These are phyloP conservation scores for Veloporphyrellus conicus DNA, from an alignment of 1,284 basidiomycete species.

Conservation along the genomic window DNA sequence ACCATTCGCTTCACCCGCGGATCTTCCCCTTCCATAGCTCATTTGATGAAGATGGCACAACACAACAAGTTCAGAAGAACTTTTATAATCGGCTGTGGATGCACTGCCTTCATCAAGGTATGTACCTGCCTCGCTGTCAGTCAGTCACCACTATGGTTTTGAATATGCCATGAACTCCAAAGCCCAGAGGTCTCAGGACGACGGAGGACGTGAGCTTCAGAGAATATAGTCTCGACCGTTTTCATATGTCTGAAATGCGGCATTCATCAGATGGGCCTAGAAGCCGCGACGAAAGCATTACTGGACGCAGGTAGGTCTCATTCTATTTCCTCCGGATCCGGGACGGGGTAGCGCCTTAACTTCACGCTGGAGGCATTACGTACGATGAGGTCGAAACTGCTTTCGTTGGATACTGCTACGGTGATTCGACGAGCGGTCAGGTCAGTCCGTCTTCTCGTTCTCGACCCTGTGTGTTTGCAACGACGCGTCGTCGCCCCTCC, in stretches of 20 bases:
- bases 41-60: conserved; percentile 6
- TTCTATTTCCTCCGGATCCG: not conserved
- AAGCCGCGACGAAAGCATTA: conserved; percentile 20
- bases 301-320: conserved; percentile 19
- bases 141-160: not conserved
- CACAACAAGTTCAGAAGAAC: conserved; percentile 18
- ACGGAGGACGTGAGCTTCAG: conserved; percentile 21
- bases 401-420: conserved; percentile 76
- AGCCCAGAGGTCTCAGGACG: conserved; percentile 26
- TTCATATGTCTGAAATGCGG: not conserved
- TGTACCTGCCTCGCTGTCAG: not conserved
- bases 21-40: not conserved
- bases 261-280: conserved; percentile 15
- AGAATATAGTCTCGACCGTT: too few relatives aligned
- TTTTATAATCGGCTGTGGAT: conserved; percentile 26
- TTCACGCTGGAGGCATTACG: conserved; percentile 54
- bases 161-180: not conserved
- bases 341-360: not conserved
- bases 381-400: conserved; percentile 77
- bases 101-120: conserved; percentile 26
- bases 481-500: not conserved
- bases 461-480: conserved; percentile 37
- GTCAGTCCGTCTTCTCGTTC: conserved; percentile 21
- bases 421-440: conserved; percentile 80
- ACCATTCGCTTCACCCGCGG: too few relatives aligned